These are phyloP conservation scores for Myriangium duriaei DNA, from an alignment of 2,329 filamentous ascomycete species.

Conservation along the genomic window DNA sequence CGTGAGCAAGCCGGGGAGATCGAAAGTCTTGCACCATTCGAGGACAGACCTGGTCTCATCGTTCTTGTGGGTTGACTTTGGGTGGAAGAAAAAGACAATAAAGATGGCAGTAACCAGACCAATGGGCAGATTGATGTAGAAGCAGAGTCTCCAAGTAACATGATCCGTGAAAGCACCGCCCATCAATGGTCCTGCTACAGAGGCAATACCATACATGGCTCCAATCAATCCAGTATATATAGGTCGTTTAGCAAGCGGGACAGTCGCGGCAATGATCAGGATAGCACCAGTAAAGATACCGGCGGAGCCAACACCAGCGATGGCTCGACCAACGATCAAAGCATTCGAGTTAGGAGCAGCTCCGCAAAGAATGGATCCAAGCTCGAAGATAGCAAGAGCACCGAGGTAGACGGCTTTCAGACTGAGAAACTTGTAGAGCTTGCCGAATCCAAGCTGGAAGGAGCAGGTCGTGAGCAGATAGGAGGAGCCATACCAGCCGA, in stretches of 20 bases:
- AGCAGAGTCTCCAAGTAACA: slow-evolving; percentile 38
- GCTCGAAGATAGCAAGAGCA: slow-evolving; percentile 12
- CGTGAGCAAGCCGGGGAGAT: slow-evolving; percentile 33
- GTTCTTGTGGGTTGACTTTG: slow-evolving; percentile 16
- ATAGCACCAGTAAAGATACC: slow-evolving; percentile 40
- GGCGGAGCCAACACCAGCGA: slow-evolving; percentile 39
- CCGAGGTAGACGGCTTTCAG: slow-evolving; percentile 13
- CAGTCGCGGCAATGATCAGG: slow-evolving; percentile 34
- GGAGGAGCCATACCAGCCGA: slow-evolving; percentile 19
- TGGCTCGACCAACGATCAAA: slow-evolving; percentile 39
- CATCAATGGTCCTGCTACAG: slow-evolving; percentile 35
- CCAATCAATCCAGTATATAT: slow-evolving; percentile 40
- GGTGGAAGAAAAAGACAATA: slow-evolving; percentile 25
- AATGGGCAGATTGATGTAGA: slow-evolving; percentile 43
- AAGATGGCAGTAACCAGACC: slow-evolving; percentile 29
- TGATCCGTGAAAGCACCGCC: slow-evolving; percentile 29
- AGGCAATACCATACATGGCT: slow-evolving; percentile 37
- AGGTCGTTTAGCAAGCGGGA: slow-evolving; percentile 34
- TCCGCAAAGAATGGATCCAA: slow-evolving; percentile 26
- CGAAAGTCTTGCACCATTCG: slow-evolving; percentile 32
- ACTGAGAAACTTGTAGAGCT: slow-evolving; percentile 31
- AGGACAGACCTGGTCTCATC: slow-evolving; percentile 23
- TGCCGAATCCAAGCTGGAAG: slow-evolving; percentile 35
- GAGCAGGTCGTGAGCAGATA: slow-evolving; percentile 27
- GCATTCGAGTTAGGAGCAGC: slow-evolving; percentile 37